Evolutionary conservation across 148 eudicot genomes (phyloP).

Genomic region (Rheum nobile): DNA sequence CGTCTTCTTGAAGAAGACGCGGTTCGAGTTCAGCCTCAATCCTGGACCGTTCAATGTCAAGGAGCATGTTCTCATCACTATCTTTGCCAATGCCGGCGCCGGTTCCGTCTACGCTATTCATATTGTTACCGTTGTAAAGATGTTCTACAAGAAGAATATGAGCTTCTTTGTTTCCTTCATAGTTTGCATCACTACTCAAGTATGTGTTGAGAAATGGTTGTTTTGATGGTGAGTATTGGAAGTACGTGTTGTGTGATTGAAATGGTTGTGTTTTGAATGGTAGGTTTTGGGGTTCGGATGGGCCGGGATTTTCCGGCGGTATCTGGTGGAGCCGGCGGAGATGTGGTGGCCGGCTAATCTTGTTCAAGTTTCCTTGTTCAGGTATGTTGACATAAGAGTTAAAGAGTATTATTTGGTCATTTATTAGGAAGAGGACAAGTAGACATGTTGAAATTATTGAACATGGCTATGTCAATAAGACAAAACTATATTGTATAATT

Average conservation of each 20-base stretch:
- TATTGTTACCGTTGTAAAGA: conserved; percentile 73
- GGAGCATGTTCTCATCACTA: conserved; percentile 88
- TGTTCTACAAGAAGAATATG: conserved; percentile 66
- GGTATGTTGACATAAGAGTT: conserved; percentile 21
- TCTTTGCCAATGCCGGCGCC: conserved; percentile 90
- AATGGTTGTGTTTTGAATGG: conserved; percentile 17
- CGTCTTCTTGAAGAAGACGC: conserved; percentile 36
- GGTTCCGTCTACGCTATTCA: conserved; percentile 86
- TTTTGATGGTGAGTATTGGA: neutral
- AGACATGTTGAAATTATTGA: neutral
- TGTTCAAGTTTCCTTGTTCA: conserved; percentile 74
- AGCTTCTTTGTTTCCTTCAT: conserved; percentile 72
- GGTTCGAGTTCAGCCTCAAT: conserved; percentile 65
- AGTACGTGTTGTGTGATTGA: neutral
- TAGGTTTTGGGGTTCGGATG: conserved; percentile 84
- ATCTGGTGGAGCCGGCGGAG: conserved; percentile 68
- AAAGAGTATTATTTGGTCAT: neutral
- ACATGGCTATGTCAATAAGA: neutral
- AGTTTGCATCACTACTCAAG: conserved; percentile 85
- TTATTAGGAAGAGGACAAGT: neutral
- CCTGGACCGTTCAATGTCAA: conserved; percentile 93
- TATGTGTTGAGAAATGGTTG: conserved; percentile 7
- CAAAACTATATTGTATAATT: neutral
- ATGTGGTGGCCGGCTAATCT: conserved; percentile 92
- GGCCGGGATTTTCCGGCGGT: conserved; percentile 69